These are phyloP conservation scores for Colletotrichum falcatum DNA, from an alignment of 2,329 filamentous ascomycete genomes.

Conservation along the genomic window DNA sequence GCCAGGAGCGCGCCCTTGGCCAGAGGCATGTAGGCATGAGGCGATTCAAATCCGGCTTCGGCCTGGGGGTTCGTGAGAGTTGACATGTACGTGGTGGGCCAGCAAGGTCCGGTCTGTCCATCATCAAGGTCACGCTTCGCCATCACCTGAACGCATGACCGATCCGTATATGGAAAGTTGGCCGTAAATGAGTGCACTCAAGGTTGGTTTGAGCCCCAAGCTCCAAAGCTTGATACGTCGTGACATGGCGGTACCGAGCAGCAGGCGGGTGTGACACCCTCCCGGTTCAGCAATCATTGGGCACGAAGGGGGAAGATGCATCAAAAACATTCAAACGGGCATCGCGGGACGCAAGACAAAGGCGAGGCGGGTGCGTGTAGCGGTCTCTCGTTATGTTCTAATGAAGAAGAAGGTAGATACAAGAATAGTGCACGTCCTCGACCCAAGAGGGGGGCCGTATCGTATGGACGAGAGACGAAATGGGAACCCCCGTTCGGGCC, in stretches of 20 bases:
- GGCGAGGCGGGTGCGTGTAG: too few relatives aligned
- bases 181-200: not conserved
- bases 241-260: too few relatives aligned
- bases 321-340: not conserved
- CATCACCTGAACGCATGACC: not conserved
- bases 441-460: too few relatives aligned
- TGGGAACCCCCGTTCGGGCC: rapidly evolving
- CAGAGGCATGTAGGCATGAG: not conserved
- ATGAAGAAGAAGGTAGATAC: not conserved
- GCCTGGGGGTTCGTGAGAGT: not conserved
- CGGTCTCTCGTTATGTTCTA: not conserved
- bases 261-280: too few relatives aligned
- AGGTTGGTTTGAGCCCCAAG: not conserved
- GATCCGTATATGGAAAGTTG: not conserved
- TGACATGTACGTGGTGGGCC: not conserved
- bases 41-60: not conserved
- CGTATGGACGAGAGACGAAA: not conserved
- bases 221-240: not conserved
- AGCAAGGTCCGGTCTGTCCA: not conserved
- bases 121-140: not conserved
- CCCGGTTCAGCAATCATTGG: not conserved
- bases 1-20: constrained; percentile 10
- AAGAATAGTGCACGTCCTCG: not conserved
- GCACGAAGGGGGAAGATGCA: not conserved
- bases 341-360: not conserved